A percentile compares a stretch with the other conserved stretches of the same genome.
Evolutionary conservation across 176 grass and related monocot species (phyloP).

Genomic region (Echinochloa phyllopogon): DNA sequence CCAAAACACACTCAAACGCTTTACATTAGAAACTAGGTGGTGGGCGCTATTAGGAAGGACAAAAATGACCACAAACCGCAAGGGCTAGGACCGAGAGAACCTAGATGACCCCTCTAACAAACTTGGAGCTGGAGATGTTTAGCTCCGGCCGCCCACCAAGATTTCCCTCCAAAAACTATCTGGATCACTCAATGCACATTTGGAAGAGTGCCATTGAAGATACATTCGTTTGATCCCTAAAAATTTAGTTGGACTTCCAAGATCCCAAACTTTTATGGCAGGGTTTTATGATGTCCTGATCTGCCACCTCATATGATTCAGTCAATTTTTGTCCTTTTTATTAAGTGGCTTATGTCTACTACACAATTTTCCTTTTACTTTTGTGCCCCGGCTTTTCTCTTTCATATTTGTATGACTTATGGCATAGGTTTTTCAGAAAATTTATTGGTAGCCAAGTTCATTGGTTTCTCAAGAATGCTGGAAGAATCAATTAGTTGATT

Average conservation of each 20-base stretch:
- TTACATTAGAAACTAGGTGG: not conserved
- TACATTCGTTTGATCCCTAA: not conserved
- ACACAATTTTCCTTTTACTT: not conserved
- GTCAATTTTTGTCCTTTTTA: not conserved
- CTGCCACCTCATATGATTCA: not conserved
- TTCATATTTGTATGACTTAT: not conserved
- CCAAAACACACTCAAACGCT: not conserved
- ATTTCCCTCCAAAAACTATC: too few relatives aligned
- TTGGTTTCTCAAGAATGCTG: not conserved
- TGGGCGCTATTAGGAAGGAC: too few relatives aligned
- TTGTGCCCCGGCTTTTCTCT: not conserved
- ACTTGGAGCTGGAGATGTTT: too few relatives aligned
- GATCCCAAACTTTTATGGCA: not conserved
- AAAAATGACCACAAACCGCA: too few relatives aligned
- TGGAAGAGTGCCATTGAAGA: not conserved
- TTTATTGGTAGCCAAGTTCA: not conserved
- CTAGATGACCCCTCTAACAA: too few relatives aligned
- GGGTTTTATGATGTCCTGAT: not conserved
- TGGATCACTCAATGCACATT: too few relatives aligned
- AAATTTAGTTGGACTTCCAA: not conserved
- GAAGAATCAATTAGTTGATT: not conserved
- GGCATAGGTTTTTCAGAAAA: not conserved
- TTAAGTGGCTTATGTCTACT: not conserved
- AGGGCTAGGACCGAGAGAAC: too few relatives aligned
- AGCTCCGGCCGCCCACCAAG: too few relatives aligned